These are phyloP conservation scores for Emiliania huxleyi DNA, from an alignment of 78 protist genomes.

Conservation along the genomic window DNA sequence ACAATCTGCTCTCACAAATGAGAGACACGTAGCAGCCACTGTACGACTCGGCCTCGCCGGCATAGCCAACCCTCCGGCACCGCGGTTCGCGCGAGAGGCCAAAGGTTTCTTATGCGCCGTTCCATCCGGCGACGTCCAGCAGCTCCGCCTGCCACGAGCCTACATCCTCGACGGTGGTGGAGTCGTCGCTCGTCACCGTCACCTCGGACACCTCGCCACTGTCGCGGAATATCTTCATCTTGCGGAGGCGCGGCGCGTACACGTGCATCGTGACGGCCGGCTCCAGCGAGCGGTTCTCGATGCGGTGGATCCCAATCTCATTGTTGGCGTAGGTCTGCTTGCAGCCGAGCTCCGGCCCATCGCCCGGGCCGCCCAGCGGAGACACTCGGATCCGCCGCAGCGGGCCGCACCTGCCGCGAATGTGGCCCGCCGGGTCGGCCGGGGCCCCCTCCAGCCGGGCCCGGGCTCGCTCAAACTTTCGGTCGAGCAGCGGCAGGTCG, in stretches of 20 bases:
- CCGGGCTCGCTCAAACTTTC: neutral
- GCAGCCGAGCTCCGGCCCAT: neutral
- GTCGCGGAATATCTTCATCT: constrained; percentile 36
- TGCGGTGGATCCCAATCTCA: constrained; percentile 33
- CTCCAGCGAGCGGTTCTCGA: constrained; percentile 36
- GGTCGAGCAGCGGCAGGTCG: constrained; percentile 30
- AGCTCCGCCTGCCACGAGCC: neutral
- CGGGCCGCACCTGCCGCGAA: constrained; percentile 28
- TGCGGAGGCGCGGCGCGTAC: constrained; percentile 53
- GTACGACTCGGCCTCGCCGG: too few relatives aligned
- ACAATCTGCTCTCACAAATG: too few relatives aligned
- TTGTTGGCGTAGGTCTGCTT: constrained; percentile 36
- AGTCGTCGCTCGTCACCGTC: neutral
- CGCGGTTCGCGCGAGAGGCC: too few relatives aligned
- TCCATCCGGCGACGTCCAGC: neutral
- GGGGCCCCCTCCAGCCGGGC: too few relatives aligned
- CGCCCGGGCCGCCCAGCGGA: neutral
- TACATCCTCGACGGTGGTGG: neutral
- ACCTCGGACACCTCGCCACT: neutral
- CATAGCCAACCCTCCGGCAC: too few relatives aligned
- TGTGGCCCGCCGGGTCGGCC: neutral
- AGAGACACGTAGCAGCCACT: too few relatives aligned
- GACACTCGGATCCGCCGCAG: neutral
- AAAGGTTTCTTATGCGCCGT: too few relatives aligned
- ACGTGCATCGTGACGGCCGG: constrained; percentile 55